These are phyloP conservation scores for Psophocarpus tetragonolobus DNA, from an alignment of 306 rosid genomes.

Conservation along the genomic window DNA sequence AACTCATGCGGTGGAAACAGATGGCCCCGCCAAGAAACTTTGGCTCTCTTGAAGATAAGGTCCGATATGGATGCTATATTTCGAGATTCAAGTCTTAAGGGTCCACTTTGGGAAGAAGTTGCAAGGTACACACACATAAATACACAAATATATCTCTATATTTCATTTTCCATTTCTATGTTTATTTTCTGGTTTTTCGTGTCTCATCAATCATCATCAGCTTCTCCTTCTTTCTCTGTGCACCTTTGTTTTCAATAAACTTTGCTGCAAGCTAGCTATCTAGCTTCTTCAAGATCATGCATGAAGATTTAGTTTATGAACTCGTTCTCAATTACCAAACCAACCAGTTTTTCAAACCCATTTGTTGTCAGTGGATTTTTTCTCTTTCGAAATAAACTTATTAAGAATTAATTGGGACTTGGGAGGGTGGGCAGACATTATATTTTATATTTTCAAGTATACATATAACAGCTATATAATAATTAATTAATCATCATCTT, in stretches of 20 bases:
- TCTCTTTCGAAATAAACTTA: not conserved
- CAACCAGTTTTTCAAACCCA: constrained; percentile 16
- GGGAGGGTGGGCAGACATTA: constrained; percentile 6
- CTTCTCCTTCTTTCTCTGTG: constrained; percentile 9
- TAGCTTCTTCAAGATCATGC: constrained; percentile 30
- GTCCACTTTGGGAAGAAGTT: constrained; percentile 94
- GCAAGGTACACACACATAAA: constrained; percentile 56
- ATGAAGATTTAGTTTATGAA: constrained; percentile 29
- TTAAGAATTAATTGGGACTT: not conserved
- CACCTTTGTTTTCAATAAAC: not conserved
- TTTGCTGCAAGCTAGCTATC: constrained; percentile 1
- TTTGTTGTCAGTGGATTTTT: not conserved
- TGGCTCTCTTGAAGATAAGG: constrained; percentile 89
- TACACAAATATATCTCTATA: not conserved
- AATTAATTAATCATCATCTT: not conserved
- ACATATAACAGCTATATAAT: not conserved
- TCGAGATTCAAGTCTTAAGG: constrained; percentile 84
- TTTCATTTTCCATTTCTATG: not conserved
- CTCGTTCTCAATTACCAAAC: constrained; percentile 15
- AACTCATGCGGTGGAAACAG: constrained; percentile 54
- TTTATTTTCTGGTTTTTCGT: not conserved
- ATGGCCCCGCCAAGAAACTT: constrained; percentile 94
- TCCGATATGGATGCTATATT: constrained; percentile 82
- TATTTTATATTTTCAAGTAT: not conserved
- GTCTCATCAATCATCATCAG: no score